Conservation (phyloP, 1,284 basidiomycete species). For the Cutaneotrichosporon mucoides region DNA sequence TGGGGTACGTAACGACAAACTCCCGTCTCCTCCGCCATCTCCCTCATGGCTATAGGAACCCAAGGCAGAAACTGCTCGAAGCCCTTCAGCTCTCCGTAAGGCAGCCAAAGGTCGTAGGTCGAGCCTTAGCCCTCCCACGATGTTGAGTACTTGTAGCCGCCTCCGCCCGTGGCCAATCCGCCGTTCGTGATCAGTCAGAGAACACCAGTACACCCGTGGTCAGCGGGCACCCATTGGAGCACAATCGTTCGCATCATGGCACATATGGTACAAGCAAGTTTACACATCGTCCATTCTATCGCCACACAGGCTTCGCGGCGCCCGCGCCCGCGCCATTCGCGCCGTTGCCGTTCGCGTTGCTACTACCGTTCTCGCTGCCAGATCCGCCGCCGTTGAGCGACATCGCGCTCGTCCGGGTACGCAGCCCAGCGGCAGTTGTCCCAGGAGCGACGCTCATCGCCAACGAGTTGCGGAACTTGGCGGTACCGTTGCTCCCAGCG, state of each 20-base stretch:
- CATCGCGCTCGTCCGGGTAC: conserved; percentile 2
- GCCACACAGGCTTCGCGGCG: neutral
- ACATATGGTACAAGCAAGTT: neutral
- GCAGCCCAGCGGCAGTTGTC: neutral
- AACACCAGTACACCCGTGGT: too few relatives aligned
- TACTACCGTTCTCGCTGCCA: neutral
- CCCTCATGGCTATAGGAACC: too few relatives aligned
- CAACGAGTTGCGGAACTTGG: neutral
- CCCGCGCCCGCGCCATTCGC: neutral
- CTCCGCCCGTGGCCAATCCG: too few relatives aligned
- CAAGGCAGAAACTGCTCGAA: too few relatives aligned
- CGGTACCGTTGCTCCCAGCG: neutral
- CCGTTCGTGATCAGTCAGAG: too few relatives aligned
- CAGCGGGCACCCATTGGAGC: too few relatives aligned
- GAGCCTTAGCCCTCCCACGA: too few relatives aligned
- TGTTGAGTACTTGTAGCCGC: too few relatives aligned
- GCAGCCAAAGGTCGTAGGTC: too few relatives aligned
- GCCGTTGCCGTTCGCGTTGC: neutral
- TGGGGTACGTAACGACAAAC: too few relatives aligned
- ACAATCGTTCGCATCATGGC: neutral
- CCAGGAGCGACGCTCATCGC: conserved; percentile 1
- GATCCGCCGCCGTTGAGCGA: neutral
- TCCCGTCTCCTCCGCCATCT: too few relatives aligned
- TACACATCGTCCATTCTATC: neutral
- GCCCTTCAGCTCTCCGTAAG: too few relatives aligned